A percentile compares a stretch with the other conserved stretches of the same genome.
Conservation (phyloP, 352 stramenopile genomes). For the Thalassiosira sp. region DNA sequence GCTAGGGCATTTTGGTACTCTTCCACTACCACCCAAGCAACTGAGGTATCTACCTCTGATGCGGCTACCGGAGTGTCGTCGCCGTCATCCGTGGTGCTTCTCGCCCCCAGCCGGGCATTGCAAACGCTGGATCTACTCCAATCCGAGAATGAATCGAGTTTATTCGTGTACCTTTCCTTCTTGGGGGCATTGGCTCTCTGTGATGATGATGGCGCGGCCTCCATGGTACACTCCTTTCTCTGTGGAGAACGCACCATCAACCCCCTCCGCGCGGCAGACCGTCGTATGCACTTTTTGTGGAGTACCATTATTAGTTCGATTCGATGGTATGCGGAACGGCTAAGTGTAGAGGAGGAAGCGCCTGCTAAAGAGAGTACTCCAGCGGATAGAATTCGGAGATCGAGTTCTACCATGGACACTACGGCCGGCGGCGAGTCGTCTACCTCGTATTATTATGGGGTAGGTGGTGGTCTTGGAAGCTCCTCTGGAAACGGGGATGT, state of each 20-base stretch:
- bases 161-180: conserved; percentile 68
- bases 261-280: conserved; percentile 24
- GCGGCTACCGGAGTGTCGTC: too few relatives aligned
- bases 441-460: conserved; percentile 80
- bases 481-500: conserved; percentile 8
- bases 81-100: conserved; percentile 14
- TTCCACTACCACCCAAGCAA: too few relatives aligned
- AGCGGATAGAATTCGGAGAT: conserved; percentile 22
- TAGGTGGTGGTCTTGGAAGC: conserved; percentile 27
- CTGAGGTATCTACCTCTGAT: too few relatives aligned
- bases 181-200: conserved; percentile 62
- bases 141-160: conserved; percentile 55
- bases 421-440: conserved; percentile 21
- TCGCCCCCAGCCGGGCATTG: conserved; percentile 54
- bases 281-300: conserved; percentile 45
- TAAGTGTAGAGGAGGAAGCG: conserved; percentile 26
- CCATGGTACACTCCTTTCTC: conserved; percentile 58
- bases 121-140: conserved; percentile 57
- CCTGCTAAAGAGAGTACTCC: conserved; percentile 15
- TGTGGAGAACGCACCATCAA: conserved; percentile 40
- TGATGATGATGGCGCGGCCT: conserved; percentile 47
- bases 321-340: conserved; percentile 53
- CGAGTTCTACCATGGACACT: conserved; percentile 23
- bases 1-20: conserved; percentile 66
- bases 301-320: conserved; percentile 42